Conservation (phyloP, 306 rosid species). For the Pachyrhizus erosus region DNA sequence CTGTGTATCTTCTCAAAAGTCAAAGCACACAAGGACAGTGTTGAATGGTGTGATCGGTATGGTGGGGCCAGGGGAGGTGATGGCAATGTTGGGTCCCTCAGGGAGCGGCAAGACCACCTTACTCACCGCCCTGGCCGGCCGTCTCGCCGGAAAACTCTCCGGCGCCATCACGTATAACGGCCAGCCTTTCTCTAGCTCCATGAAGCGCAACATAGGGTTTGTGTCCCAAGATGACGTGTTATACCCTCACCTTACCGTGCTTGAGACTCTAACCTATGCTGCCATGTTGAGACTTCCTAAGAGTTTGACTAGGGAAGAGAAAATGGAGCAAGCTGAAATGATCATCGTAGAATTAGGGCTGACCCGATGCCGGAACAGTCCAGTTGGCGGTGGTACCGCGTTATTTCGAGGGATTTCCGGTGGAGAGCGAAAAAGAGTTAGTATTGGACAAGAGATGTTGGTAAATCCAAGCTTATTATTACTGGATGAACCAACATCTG, state of each 20-base stretch:
- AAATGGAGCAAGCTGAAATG: constrained; percentile 59
- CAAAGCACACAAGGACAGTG: constrained; percentile 43
- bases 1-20: constrained; percentile 43
- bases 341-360: constrained; percentile 62
- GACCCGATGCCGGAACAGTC: constrained; percentile 52
- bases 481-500: constrained; percentile 77
- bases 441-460: constrained; percentile 79
- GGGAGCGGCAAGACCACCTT: constrained; percentile 84
- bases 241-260: constrained; percentile 72
- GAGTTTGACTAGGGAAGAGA: constrained; percentile 54
- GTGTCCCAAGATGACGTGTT: constrained; percentile 74
- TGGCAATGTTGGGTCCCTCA: constrained; percentile 84
- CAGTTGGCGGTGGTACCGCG: constrained; percentile 59
- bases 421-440: constrained; percentile 75
- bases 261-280: constrained; percentile 64
- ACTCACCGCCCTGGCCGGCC: constrained; percentile 64
- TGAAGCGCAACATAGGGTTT: constrained; percentile 66
- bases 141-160: constrained; percentile 57
- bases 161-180: constrained; percentile 66
- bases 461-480: constrained; percentile 67
- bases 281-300: constrained; percentile 69
- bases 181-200: constrained; percentile 56
- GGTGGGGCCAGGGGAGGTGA: constrained; percentile 67
- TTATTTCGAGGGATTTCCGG: constrained; percentile 64
- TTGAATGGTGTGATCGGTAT: constrained; percentile 65